These are phyloP conservation scores for Lepidium didymum DNA, from an alignment of 345 rosid genomes.

Conservation along the genomic window DNA sequence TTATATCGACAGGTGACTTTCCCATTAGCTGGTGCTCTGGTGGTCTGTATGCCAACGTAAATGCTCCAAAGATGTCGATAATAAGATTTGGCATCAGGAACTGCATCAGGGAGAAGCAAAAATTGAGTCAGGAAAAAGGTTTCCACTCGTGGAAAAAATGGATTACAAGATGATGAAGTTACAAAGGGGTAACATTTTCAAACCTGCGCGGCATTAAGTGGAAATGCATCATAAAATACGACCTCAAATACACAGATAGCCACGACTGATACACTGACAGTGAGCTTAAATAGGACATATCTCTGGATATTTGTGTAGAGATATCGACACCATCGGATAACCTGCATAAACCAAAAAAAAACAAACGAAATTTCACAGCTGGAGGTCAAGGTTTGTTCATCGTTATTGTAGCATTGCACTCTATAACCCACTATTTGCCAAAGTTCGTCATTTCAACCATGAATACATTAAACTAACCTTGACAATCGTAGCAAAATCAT, in stretches of 20 bases:
- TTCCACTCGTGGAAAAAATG: not conserved
- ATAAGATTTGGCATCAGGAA: slow-evolving; percentile 75
- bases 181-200: slow-evolving; percentile 8
- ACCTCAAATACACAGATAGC: slow-evolving; percentile 67
- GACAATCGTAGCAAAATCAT: slow-evolving; percentile 65
- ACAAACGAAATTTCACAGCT: not conserved
- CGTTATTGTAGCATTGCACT: not conserved
- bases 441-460: not conserved
- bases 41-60: slow-evolving; percentile 85
- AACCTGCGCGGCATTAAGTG: slow-evolving; percentile 73
- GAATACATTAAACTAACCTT: slow-evolving; percentile 43
- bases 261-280: slow-evolving; percentile 68
- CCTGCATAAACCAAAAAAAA: slow-evolving; percentile 46
- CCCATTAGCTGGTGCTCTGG: slow-evolving; percentile 67
- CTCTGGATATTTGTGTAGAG: slow-evolving; percentile 80
- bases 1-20: slow-evolving; percentile 72
- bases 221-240: slow-evolving; percentile 59
- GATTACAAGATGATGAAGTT: not conserved
- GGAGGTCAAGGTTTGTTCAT: not conserved
- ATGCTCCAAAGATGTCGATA: slow-evolving; percentile 88
- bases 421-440: not conserved
- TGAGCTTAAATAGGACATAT: slow-evolving; percentile 74
- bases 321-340: slow-evolving; percentile 79
- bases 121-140: not conserved
- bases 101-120: slow-evolving; percentile 34